phyloP scores from a whole-genome alignment of 2,329 filamentous ascomycete species.

The Neofusicoccum sp. region DNA sequence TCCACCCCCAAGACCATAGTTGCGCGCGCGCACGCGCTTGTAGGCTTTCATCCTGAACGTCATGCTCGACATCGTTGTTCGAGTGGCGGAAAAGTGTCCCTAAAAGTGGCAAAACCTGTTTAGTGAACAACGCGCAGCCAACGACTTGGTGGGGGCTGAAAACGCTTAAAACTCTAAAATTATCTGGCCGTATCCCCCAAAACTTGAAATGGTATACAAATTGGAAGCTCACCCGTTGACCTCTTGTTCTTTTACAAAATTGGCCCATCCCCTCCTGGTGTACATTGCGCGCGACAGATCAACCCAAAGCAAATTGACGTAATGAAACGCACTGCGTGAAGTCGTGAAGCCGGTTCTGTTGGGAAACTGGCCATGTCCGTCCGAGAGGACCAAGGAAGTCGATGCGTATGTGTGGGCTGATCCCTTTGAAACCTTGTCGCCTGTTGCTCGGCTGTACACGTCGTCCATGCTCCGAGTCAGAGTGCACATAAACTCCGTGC shows the following conservation, averaged over 20 bases:
- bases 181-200: neutral
- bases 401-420: neutral
- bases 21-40: too few relatives aligned
- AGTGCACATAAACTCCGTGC: neutral
- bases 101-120: too few relatives aligned
- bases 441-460: neutral
- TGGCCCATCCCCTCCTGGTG: neutral
- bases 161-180: neutral
- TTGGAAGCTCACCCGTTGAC: neutral
- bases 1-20: too few relatives aligned
- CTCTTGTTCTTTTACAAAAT: neutral
- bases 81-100: too few relatives aligned
- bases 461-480: neutral
- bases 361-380: neutral
- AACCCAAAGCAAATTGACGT: neutral
- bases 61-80: too few relatives aligned
- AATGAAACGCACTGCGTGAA: neutral
- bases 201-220: neutral
- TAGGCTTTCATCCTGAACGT: too few relatives aligned
- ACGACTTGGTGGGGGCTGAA: too few relatives aligned
- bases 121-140: too few relatives aligned
- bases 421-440: neutral
- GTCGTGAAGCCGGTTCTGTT: neutral
- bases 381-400: neutral
- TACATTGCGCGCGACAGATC: neutral